Conservation (phyloP, 2,329 filamentous ascomycete species). For the Neonectria sp. region DNA sequence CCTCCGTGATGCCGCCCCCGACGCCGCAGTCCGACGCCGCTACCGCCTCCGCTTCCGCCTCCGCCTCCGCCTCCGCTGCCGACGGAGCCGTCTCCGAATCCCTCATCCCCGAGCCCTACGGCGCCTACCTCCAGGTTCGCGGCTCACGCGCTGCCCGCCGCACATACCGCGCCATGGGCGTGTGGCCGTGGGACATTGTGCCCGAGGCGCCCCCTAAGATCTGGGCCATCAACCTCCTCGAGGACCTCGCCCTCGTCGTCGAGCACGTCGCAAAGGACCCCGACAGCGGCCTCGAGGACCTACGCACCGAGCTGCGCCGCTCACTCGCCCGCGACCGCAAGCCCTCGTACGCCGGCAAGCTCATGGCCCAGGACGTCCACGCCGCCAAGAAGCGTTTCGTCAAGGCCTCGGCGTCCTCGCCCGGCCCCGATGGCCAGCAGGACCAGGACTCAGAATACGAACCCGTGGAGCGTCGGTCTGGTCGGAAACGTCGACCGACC, state of each 20-base stretch:
- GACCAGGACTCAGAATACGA: conserved; percentile 36
- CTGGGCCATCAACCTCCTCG: conserved; percentile 49
- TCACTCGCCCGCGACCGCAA: conserved; percentile 49
- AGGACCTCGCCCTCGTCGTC: conserved; percentile 47
- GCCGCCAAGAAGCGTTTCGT: conserved; percentile 49
- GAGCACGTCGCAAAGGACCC: conserved; percentile 48
- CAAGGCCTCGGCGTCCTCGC: conserved; percentile 39
- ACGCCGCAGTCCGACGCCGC: conserved; percentile 30
- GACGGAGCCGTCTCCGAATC: conserved; percentile 40
- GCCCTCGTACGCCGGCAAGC: conserved; percentile 48
- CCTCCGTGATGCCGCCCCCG: conserved; percentile 17
- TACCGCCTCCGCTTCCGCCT: conserved; percentile 40
- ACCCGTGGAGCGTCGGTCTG: conserved; percentile 40
- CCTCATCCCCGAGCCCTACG: conserved; percentile 47
- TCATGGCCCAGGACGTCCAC: conserved; percentile 49
- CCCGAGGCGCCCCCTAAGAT: conserved; percentile 49
- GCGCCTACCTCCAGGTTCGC: conserved; percentile 43
- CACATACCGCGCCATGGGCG: conserved; percentile 47
- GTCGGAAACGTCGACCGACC: conserved; percentile 38
- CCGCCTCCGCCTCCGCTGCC: conserved; percentile 42
- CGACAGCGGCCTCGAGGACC: conserved; percentile 44
- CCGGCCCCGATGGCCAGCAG: conserved; percentile 34
- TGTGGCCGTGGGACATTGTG: conserved; percentile 50
- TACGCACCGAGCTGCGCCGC: conserved; percentile 44
- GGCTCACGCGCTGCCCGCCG: conserved; percentile 47